Evolutionary conservation across 2,329 filamentous ascomycete genomes (phyloP).

Genomic region (Aspergillus japonicus): DNA sequence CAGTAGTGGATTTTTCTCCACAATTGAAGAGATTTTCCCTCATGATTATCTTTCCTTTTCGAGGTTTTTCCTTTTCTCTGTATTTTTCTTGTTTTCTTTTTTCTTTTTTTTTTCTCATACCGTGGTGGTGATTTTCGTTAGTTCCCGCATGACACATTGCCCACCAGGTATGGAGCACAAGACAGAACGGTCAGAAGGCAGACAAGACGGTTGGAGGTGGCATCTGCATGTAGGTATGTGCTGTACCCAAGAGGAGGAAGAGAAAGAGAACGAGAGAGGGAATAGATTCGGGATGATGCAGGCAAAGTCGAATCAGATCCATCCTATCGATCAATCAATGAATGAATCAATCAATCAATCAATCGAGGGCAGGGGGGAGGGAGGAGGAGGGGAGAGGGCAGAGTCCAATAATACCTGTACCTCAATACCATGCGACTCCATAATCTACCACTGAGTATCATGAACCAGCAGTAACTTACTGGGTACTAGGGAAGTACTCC

Average conservation of each 20-base stretch:
- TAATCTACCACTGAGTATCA: background rate
- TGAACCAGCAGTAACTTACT: background rate
- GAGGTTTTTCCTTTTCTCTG: background rate
- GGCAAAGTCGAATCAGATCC: constrained; percentile 2
- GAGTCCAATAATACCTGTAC: background rate
- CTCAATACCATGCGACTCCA: background rate
- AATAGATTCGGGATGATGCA: constrained; percentile 8
- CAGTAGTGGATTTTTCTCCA: constrained; percentile 16
- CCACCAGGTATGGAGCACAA: background rate
- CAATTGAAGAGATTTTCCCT: constrained; percentile 17
- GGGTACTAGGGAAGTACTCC: background rate
- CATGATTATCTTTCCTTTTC: constrained; percentile 6
- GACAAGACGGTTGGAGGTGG: background rate
- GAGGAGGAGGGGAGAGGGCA: background rate
- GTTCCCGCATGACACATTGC: constrained; percentile 1
- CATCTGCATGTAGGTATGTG: constrained; percentile 7
- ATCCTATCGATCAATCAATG: background rate
- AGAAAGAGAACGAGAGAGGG: background rate
- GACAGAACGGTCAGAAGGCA: background rate
- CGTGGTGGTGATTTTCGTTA: background rate
- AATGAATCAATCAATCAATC: background rate
- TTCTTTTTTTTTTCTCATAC: constrained; percentile 1
- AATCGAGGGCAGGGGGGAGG: background rate
- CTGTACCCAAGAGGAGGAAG: background rate
- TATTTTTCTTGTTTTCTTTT: background rate